Evolutionary conservation across 1,284 basidiomycete genomes (phyloP).

Genomic region (Cryptococcus wingfieldii): DNA sequence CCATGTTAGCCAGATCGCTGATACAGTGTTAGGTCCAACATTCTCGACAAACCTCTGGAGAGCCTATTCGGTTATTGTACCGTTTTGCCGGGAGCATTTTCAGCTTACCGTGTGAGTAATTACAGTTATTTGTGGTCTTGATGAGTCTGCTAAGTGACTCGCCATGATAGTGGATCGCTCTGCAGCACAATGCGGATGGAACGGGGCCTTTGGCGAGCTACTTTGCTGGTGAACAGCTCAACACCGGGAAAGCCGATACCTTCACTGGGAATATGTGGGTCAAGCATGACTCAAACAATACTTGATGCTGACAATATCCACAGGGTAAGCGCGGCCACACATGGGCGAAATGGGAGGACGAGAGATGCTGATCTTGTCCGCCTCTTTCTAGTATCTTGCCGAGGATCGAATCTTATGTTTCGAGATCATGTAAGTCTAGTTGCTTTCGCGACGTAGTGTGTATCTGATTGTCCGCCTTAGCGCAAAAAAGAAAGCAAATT

Average conservation of each 20-base stretch:
- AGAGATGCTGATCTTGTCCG: background rate
- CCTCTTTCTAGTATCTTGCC: conserved; percentile 28
- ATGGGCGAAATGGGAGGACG: too few species aligned
- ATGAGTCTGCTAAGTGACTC: background rate
- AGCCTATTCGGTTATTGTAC: conserved; percentile 85
- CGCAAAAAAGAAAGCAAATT: conserved; percentile 81
- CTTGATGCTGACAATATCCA: background rate
- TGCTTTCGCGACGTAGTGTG: background rate
- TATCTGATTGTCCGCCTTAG: conserved; percentile 10
- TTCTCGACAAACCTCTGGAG: conserved; percentile 92
- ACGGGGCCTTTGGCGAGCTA: conserved; percentile 88
- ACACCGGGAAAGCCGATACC: conserved; percentile 86
- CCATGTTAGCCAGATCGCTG: background rate
- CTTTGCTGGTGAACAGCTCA: conserved; percentile 92
- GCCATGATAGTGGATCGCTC: conserved; percentile 44
- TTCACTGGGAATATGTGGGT: conserved; percentile 69
- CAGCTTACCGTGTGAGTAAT: conserved; percentile 61
- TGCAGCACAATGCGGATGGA: conserved; percentile 77
- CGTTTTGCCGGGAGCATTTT: conserved; percentile 82
- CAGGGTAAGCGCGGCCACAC: too few species aligned
- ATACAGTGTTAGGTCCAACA: conserved; percentile 57
- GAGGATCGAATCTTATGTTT: conserved; percentile 90
- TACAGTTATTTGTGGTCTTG: conserved; percentile 28
- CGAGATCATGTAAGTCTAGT: conserved; percentile 64
- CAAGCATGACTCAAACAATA: background rate